Evolutionary conservation across 2,329 filamentous ascomycete genomes (phyloP).

Genomic region (Alternaria hordeiaustralica): DNA sequence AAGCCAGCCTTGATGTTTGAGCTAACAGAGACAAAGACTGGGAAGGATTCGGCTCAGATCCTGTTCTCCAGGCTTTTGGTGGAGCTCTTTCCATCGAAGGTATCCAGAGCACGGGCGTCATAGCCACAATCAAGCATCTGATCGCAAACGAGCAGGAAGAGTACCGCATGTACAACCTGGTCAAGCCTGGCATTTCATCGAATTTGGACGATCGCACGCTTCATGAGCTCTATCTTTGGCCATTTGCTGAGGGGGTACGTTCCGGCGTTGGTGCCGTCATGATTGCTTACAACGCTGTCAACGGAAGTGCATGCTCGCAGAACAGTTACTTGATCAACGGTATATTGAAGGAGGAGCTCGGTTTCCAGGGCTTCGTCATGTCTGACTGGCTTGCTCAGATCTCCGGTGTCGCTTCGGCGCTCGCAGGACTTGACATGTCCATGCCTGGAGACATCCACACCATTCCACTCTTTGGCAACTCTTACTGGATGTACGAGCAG

Average conservation of each 20-base stretch:
- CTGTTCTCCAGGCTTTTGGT: conserved; percentile 74
- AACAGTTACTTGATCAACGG: conserved; percentile 84
- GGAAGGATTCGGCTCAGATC: conserved; percentile 76
- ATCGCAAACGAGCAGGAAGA: conserved; percentile 75
- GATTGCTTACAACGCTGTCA: conserved; percentile 73
- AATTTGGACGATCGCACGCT: conserved; percentile 80
- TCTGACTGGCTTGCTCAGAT: conserved; percentile 88
- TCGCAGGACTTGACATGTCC: conserved; percentile 84
- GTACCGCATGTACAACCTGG: conserved; percentile 54
- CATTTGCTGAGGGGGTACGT: conserved; percentile 78
- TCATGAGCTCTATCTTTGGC: conserved; percentile 85
- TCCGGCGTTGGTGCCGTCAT: conserved; percentile 82
- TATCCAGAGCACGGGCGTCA: conserved; percentile 74
- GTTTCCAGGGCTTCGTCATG: conserved; percentile 75
- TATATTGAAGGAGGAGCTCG: conserved; percentile 84
- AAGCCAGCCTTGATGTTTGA: background rate
- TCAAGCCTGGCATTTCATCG: conserved; percentile 46
- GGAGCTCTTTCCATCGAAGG: conserved; percentile 79
- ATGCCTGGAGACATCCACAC: conserved; percentile 74
- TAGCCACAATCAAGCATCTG: conserved; percentile 73
- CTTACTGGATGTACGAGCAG: conserved; percentile 73
- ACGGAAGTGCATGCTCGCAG: conserved; percentile 65
- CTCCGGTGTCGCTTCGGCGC: conserved; percentile 76
- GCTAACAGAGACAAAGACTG: conserved; percentile 55
- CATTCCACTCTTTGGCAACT: conserved; percentile 54